Evolutionary conservation across 2,329 filamentous ascomycete species (phyloP).

Genomic region (Fusarium verrucosum): DNA sequence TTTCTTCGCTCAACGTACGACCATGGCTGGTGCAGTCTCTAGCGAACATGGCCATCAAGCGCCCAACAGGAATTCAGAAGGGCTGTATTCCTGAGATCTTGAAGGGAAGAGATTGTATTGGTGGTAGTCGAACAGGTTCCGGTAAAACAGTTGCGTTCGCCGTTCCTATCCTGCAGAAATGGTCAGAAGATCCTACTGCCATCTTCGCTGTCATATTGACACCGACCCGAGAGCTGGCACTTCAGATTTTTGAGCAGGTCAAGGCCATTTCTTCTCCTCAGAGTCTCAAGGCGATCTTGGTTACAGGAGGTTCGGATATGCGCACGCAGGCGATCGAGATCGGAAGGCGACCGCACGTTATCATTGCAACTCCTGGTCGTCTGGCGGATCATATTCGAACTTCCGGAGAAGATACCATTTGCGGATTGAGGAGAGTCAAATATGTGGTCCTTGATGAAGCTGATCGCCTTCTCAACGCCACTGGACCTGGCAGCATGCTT

Average conservation of each 20-base stretch:
- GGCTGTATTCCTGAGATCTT: constrained; percentile 93
- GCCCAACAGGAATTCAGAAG: constrained; percentile 92
- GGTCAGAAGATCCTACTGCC: constrained; percentile 89
- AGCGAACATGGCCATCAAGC: constrained; percentile 78
- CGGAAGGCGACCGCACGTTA: constrained; percentile 82
- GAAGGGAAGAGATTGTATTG: constrained; percentile 91
- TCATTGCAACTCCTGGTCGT: constrained; percentile 93
- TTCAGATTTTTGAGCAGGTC: constrained; percentile 97
- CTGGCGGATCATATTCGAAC: constrained; percentile 92
- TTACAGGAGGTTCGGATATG: constrained; percentile 95
- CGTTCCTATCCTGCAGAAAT: constrained; percentile 91
- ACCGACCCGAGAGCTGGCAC: constrained; percentile 87
- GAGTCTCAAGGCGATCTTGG: constrained; percentile 84
- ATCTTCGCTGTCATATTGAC: constrained; percentile 92
- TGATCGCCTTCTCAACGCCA: constrained; percentile 81
- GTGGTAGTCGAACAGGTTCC: constrained; percentile 92
- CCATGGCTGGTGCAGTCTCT: constrained; percentile 92
- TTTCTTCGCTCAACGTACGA: constrained; percentile 75
- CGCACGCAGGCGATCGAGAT: constrained; percentile 86
- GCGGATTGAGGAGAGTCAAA: constrained; percentile 78
- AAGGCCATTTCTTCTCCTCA: constrained; percentile 90
- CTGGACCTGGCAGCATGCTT: constrained; percentile 86
- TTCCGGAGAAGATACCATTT: constrained; percentile 90
- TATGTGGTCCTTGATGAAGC: constrained; percentile 97
- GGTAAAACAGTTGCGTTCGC: constrained; percentile 98